Evolutionary conservation across 169 alveolate species (phyloP).

Genomic region (Plasmodium berghei): DNA sequence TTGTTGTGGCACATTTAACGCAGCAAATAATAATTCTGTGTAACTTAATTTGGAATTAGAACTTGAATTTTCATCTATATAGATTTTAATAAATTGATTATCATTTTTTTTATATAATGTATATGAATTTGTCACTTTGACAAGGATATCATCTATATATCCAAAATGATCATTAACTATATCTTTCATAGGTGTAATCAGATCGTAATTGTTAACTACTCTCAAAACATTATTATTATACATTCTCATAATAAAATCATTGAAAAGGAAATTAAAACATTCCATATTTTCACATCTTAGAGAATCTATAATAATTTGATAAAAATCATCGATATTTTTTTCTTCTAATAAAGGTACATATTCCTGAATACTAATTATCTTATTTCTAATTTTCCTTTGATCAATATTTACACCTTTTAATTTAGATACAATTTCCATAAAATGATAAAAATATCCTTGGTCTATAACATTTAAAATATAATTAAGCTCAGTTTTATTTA

Average conservation of each 20-base stretch:
- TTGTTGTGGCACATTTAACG: constrained; percentile 11
- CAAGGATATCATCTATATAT: not conserved
- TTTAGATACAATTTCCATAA: not conserved
- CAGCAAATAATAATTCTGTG: constrained; percentile 24
- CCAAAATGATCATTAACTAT: constrained; percentile 10
- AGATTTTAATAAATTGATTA: not conserved
- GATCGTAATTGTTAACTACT: not conserved
- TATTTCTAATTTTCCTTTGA: not conserved
- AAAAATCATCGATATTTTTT: not conserved
- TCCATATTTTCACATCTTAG: constrained; percentile 35
- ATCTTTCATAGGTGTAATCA: not conserved
- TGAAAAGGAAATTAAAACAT: constrained; percentile 47
- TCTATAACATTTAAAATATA: constrained; percentile 44
- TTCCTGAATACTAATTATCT: constrained; percentile 14
- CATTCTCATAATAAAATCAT: constrained; percentile 2
- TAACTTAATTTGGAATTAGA: constrained; percentile 8
- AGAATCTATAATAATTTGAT: constrained; percentile 21
- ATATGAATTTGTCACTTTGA: constrained; percentile 6
- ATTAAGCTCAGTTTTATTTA: constrained; percentile 18
- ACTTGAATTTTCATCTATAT: not conserved
- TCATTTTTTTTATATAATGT: not conserved
- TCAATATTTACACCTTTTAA: constrained; percentile 3
- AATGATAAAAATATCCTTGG: constrained; percentile 51
- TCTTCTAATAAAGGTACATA: constrained; percentile 30
- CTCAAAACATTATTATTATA: constrained; percentile 12